Conservation (phyloP, 2,329 filamentous ascomycete genomes). For the Aspergillus hortae region DNA sequence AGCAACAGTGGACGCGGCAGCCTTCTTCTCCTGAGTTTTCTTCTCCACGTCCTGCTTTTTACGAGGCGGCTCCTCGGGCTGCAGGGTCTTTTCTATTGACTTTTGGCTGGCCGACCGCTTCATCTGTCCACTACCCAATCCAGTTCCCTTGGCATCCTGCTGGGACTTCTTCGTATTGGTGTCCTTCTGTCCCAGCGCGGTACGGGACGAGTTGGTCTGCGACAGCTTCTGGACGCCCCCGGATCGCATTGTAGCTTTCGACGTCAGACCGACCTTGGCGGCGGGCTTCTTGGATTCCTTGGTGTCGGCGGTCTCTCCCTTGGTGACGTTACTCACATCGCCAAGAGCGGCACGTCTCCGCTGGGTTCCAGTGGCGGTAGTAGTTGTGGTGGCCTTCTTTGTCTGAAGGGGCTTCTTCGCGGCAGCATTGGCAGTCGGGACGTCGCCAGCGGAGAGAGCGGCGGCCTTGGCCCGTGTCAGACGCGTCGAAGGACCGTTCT, state of each 20-base stretch:
- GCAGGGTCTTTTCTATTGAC: conserved; percentile 53
- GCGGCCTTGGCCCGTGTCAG: conserved; percentile 91
- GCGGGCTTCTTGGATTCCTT: conserved; percentile 71
- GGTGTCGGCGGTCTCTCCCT: conserved; percentile 55
- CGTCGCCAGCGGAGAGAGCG: conserved; percentile 50
- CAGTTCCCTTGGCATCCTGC: conserved; percentile 69
- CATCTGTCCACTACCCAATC: conserved; percentile 63
- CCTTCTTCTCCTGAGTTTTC: conserved; percentile 29
- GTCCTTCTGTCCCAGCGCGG: conserved; percentile 64
- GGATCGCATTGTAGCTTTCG: conserved; percentile 72
- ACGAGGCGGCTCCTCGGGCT: conserved; percentile 61
- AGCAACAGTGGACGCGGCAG: conserved; percentile 30
- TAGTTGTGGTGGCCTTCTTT: conserved; percentile 59
- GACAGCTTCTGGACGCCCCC: conserved; percentile 76
- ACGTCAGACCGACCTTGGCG: conserved; percentile 65
- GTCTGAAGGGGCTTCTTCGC: conserved; percentile 64
- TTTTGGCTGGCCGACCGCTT: conserved; percentile 58
- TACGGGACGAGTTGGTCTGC: conserved; percentile 58
- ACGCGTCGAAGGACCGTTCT: conserved; percentile 76
- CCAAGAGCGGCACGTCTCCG: conserved; percentile 82
- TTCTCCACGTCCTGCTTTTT: conserved; percentile 63
- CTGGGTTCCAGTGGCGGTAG: conserved; percentile 48
- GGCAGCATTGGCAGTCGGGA: conserved; percentile 57
- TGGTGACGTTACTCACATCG: conserved; percentile 93
- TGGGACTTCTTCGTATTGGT: conserved; percentile 57